phyloP scores from a whole-genome alignment of 805 yeast species.

The Torulaspora indica region DNA sequence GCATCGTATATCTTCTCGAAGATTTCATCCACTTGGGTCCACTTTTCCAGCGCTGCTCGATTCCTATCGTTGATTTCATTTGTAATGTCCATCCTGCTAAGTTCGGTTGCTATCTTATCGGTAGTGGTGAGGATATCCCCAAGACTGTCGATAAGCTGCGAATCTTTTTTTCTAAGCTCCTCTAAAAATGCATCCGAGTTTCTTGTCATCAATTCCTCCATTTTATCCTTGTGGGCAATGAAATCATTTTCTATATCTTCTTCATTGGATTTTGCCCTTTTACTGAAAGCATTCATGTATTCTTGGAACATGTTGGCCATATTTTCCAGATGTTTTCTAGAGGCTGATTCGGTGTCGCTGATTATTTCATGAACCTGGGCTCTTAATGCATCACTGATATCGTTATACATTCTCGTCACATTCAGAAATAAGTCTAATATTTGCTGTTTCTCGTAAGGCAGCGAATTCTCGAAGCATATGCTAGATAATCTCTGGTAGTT shows the following conservation, averaged over 20 bases:
- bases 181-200: constrained; percentile 5
- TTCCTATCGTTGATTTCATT: constrained; percentile 11
- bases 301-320: constrained; percentile 10
- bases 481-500: constrained; percentile 51
- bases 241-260: constrained; percentile 10
- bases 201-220: constrained; percentile 5
- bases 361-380: constrained; percentile 11
- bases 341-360: constrained; percentile 9
- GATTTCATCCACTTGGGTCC: constrained; percentile 6
- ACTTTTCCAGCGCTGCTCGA: constrained; percentile 7
- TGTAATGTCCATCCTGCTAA: constrained; percentile 27
- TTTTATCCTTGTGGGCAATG: constrained; percentile 5
- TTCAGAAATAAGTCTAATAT: constrained; percentile 44
- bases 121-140: constrained; percentile 19
- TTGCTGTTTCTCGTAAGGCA: constrained; percentile 51
- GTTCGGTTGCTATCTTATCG: constrained; percentile 9
- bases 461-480: constrained; percentile 49
- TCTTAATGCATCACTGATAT: constrained; percentile 17
- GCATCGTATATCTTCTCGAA: constrained; percentile 1
- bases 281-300: constrained; percentile 5
- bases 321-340: constrained; percentile 7
- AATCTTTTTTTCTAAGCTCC: constrained; percentile 4
- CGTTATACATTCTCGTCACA: constrained; percentile 39
- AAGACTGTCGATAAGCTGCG: constrained; percentile 8
- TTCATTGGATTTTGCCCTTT: constrained; percentile 7